phyloP scores from a whole-genome alignment of 2,329 filamentous ascomycete species.

The Hypoxylon sp. region DNA sequence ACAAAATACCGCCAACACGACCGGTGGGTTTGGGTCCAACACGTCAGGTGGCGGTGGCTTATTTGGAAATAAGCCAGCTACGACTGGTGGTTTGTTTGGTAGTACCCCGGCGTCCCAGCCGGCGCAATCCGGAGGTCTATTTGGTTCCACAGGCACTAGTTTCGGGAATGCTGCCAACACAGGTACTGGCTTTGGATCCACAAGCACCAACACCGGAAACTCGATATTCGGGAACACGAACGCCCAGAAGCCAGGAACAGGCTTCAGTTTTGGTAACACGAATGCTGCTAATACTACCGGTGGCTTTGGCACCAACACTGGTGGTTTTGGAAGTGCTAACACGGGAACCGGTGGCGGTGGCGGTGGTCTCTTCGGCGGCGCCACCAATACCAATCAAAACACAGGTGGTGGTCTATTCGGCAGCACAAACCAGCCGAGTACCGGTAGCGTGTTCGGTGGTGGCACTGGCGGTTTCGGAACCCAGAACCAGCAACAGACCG shows the following conservation, averaged over 20 bases:
- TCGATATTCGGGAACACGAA: slow-evolving; percentile 58
- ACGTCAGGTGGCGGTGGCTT: slow-evolving; percentile 50
- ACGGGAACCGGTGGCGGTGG: slow-evolving; percentile 54
- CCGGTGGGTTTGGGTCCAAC: slow-evolving; percentile 51
- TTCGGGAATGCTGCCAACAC: slow-evolving; percentile 17
- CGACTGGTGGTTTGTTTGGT: slow-evolving; percentile 58
- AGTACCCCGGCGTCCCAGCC: slow-evolving; percentile 52
- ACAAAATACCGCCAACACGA: slow-evolving; percentile 43
- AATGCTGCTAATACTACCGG: slow-evolving; percentile 30
- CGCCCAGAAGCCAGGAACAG: slow-evolving; percentile 46
- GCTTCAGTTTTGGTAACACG: slow-evolving; percentile 48
- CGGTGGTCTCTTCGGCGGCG: slow-evolving; percentile 58
- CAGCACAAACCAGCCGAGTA: slow-evolving; percentile 50
- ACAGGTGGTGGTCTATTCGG: slow-evolving; percentile 56
- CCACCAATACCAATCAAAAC: slow-evolving; percentile 45
- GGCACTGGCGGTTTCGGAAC: slow-evolving; percentile 57
- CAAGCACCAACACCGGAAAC: slow-evolving; percentile 53
- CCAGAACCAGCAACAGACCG: slow-evolving; percentile 59
- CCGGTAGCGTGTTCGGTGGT: slow-evolving; percentile 52
- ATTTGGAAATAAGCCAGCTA: slow-evolving; percentile 59
- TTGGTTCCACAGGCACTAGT: slow-evolving; percentile 56
- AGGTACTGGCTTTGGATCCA: slow-evolving; percentile 64
- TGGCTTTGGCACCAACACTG: slow-evolving; percentile 36
- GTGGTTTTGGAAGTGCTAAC: slow-evolving; percentile 46
- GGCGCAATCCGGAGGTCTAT: slow-evolving; percentile 48